phyloP scores from a whole-genome alignment of 179 eudicot genomes.

The Beta macrorhiza region DNA sequence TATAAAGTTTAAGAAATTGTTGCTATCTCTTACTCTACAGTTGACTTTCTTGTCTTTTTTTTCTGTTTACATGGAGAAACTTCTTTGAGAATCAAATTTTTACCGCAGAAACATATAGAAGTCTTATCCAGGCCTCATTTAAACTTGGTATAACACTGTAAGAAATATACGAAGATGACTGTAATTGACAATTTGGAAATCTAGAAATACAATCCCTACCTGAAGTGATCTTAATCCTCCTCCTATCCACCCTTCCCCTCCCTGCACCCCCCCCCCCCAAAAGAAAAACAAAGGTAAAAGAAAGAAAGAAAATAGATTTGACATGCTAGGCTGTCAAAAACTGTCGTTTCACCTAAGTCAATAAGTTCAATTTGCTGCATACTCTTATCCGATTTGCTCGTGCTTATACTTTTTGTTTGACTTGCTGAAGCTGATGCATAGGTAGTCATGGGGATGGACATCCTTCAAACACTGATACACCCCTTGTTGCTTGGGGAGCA shows the following conservation, averaged over 20 bases:
- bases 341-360: background rate
- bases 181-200: too few species aligned
- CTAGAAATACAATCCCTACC: background rate
- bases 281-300: background rate
- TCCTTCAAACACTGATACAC: slow-evolving; percentile 84
- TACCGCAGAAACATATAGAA: too few species aligned
- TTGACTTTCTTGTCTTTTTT: background rate
- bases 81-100: too few species aligned
- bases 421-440: slow-evolving; percentile 32
- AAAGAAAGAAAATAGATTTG: background rate
- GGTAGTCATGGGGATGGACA: slow-evolving; percentile 99
- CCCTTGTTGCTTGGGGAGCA: slow-evolving; percentile 98
- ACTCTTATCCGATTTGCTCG: background rate
- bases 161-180: too few species aligned
- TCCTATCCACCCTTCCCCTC: background rate
- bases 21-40: background rate
- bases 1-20: background rate
- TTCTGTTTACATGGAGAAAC: background rate
- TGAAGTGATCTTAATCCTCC: background rate
- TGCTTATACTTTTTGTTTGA: slow-evolving; percentile 11
- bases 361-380: background rate
- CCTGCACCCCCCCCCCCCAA: background rate
- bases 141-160: too few species aligned
- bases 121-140: too few species aligned
- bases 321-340: background rate